Conservation (phyloP, 2,329 filamentous ascomycete species). For the Podosphaera aphanis region DNA sequence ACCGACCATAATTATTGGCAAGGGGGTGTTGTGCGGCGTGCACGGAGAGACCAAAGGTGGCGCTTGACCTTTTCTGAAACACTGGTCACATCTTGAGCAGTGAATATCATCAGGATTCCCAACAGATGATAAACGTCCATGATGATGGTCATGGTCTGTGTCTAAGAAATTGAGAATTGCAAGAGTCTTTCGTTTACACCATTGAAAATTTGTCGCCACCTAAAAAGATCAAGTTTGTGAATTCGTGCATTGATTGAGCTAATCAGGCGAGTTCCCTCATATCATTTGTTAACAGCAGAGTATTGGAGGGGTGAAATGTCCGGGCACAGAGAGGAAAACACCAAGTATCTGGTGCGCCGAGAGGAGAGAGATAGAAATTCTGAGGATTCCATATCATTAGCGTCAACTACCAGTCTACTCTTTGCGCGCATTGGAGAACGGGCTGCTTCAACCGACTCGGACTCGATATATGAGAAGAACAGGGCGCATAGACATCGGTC, state of each 20-base stretch:
- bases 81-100: neutral
- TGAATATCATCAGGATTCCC: neutral
- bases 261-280: neutral
- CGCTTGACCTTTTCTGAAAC: neutral
- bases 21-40: neutral
- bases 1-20: neutral
- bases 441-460: slow-evolving; percentile 6
- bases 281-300: neutral
- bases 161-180: neutral
- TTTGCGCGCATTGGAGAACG: slow-evolving; percentile 50
- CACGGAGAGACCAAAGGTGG: neutral
- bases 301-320: slow-evolving; percentile 8
- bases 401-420: slow-evolving; percentile 64
- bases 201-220: neutral
- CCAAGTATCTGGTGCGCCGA: slow-evolving; percentile 9
- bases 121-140: neutral
- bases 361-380: slow-evolving; percentile 9
- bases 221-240: neutral
- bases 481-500: slow-evolving; percentile 6
- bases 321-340: slow-evolving; percentile 12
- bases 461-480: slow-evolving; percentile 8
- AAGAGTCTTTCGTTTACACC: neutral
- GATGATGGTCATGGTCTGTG: neutral
- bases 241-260: neutral
- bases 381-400: slow-evolving; percentile 38